These are phyloP conservation scores for Plantago elongata DNA, from an alignment of 257 asterid genomes.

Conservation along the genomic window DNA sequence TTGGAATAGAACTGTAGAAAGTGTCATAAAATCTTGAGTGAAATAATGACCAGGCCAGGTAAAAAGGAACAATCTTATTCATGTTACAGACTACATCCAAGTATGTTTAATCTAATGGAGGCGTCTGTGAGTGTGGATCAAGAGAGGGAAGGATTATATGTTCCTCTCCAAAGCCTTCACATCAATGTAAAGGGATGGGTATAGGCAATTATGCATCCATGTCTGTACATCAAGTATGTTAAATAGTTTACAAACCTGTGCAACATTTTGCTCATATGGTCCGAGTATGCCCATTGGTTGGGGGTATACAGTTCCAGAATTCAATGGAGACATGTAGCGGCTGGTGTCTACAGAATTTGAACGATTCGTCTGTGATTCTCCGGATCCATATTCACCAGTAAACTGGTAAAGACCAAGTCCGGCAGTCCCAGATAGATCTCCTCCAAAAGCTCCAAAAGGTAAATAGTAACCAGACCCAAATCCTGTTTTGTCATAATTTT, in stretches of 20 bases:
- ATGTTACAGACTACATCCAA: too few species aligned
- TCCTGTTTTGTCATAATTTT: conserved; percentile 57
- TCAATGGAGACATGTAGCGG: conserved; percentile 72
- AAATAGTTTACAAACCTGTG: conserved; percentile 59
- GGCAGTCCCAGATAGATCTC: conserved; percentile 70
- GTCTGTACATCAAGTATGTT: background rate
- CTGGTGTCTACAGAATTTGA: conserved; percentile 60
- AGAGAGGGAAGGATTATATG: too few species aligned
- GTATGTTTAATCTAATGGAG: too few species aligned
- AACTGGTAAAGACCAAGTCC: conserved; percentile 73
- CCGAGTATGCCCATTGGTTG: conserved; percentile 91
- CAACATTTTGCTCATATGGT: conserved; percentile 78
- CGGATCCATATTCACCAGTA: conserved; percentile 73
- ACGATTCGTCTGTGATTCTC: conserved; percentile 59
- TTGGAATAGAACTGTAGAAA: too few species aligned
- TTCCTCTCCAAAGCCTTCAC: too few species aligned
- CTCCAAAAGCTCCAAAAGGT: conserved; percentile 88
- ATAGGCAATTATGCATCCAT: too few species aligned
- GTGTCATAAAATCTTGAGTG: too few species aligned
- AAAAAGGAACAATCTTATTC: too few species aligned
- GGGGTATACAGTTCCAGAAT: conserved; percentile 77
- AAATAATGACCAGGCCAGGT: too few species aligned
- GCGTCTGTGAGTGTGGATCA: too few species aligned
- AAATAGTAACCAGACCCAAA: conserved; percentile 81
- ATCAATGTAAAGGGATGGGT: too few species aligned